phyloP scores from a whole-genome alignment of 495 filamentous ascomycete genomes.

The Trichoderma gamsii region DNA sequence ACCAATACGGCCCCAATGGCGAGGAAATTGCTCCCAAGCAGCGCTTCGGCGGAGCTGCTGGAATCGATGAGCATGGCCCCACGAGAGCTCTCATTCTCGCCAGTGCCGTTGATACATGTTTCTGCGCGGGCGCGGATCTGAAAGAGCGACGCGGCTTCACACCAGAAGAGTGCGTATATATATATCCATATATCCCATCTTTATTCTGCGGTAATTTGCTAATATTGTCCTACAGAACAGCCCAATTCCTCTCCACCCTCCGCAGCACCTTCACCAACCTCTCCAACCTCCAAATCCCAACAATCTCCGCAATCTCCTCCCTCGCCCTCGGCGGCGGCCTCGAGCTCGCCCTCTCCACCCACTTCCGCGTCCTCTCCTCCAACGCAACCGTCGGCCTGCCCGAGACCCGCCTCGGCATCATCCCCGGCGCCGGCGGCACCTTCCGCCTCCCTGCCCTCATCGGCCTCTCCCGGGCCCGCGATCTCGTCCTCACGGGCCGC shows the following conservation, averaged over 20 bases:
- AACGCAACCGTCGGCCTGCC: slow-evolving; percentile 72
- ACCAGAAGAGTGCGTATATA: slow-evolving; percentile 50
- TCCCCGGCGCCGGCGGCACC: slow-evolving; percentile 90
- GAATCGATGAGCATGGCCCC: slow-evolving; percentile 36
- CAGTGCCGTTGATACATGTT: slow-evolving; percentile 69
- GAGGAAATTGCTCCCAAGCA: slow-evolving; percentile 35
- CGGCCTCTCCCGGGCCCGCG: slow-evolving; percentile 66
- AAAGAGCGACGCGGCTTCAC: slow-evolving; percentile 79
- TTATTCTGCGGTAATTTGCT: not conserved
- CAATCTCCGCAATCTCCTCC: slow-evolving; percentile 75
- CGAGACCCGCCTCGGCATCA: slow-evolving; percentile 85
- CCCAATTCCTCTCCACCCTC: slow-evolving; percentile 67
- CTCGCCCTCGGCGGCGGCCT: slow-evolving; percentile 86
- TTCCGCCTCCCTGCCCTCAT: slow-evolving; percentile 74
- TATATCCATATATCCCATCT: not conserved
- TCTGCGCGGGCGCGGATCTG: slow-evolving; percentile 91
- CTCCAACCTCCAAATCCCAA: slow-evolving; percentile 71
- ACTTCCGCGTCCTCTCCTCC: slow-evolving; percentile 75
- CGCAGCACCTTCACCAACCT: slow-evolving; percentile 64
- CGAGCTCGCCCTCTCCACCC: slow-evolving; percentile 79
- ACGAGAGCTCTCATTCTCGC: slow-evolving; percentile 76
- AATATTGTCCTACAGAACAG: slow-evolving; percentile 46
- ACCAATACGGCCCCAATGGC: slow-evolving; percentile 56
- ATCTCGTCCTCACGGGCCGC: slow-evolving; percentile 81
- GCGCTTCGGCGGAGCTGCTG: slow-evolving; percentile 35